phyloP scores from a whole-genome alignment of 305 asterid genomes.

The Fraxinus xanthoxyloides region DNA sequence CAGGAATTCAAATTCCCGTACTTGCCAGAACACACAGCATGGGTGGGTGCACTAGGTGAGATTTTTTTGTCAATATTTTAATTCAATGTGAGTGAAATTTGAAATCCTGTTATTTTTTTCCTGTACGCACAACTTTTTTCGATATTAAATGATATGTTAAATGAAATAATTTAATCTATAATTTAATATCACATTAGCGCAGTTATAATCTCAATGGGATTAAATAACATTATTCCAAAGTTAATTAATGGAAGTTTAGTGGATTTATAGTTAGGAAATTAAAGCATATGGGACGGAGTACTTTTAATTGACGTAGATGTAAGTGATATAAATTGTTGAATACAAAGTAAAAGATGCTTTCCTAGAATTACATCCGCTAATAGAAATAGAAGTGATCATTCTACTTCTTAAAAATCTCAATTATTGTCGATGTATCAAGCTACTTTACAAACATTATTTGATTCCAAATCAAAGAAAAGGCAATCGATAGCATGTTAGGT shows the following conservation, averaged over 20 bases:
- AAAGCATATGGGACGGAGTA: background rate
- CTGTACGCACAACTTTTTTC: no score
- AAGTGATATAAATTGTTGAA: constrained; percentile 16
- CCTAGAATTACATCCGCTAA: background rate
- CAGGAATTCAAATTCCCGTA: no score
- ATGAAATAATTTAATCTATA: no score
- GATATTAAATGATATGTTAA: no score
- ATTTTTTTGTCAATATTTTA: no score
- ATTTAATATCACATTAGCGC: background rate
- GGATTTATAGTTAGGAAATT: background rate
- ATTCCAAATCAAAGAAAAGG: background rate
- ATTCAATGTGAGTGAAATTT: no score
- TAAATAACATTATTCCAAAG: background rate
- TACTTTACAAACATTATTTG: background rate
- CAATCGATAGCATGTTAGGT: background rate
- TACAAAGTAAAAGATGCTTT: background rate
- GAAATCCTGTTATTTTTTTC: no score
- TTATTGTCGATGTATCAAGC: background rate
- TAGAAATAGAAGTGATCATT: background rate
- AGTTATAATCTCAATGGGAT: no score
- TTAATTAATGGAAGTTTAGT: background rate
- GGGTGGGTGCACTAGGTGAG: no score
- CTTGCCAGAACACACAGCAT: no score
- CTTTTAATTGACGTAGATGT: constrained; percentile 9
- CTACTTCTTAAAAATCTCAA: background rate